Base-by-base conservation (phyloP, 179 eudicot genomes). In the Vitellaria paradoxa region DNA sequence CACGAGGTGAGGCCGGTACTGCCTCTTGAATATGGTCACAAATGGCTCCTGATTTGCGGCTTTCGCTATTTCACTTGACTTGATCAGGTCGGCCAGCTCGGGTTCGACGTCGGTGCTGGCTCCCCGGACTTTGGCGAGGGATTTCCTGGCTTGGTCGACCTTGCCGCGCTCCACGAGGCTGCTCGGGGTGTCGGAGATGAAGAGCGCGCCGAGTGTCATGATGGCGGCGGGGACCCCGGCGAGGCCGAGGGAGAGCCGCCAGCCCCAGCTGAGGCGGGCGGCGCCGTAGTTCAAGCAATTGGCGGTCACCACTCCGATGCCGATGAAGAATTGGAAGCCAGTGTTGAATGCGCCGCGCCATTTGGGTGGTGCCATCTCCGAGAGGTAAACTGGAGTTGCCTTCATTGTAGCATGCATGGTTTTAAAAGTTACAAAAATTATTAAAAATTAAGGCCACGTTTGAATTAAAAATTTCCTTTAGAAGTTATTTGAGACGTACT, bases 311-410 rank as follows among this genome's bases (percentile, higher is more conserved):
- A 80, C 81, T 0, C 89, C 89, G 15, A 79, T 68, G 74, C 81
- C 81, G 1, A 86, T 72, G 77, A 79, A 81, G 72, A 86, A 77
- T 46, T 84, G 85, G 77, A 86, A 86, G 68, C 81, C 82, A 3
- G 82, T 81, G 78, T 68, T 80, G 59, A 86, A 75, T 11, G 83
- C 85, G 3, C 89, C 89, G 7, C 89, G 85, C 81, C 83, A 81
- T 77, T 71, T 81, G 3, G 87, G 17, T 17, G 87, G 87, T 0
- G 87, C 85, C 80, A 84, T 81, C 60, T 86, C 87, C 12, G 87
- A 79, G 6, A 86, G 72, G 61, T 79, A 84, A 30, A 86, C 78
- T 0, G 86, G 88, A 74, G 84, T 79, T 12, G 88, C 88, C 88
- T 86, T 65, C 49, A 78, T 65, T n/a, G 26, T 15, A 37, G 50